Conservation (phyloP, 352 stramenopile species). For the Pythium pyrilobum region DNA sequence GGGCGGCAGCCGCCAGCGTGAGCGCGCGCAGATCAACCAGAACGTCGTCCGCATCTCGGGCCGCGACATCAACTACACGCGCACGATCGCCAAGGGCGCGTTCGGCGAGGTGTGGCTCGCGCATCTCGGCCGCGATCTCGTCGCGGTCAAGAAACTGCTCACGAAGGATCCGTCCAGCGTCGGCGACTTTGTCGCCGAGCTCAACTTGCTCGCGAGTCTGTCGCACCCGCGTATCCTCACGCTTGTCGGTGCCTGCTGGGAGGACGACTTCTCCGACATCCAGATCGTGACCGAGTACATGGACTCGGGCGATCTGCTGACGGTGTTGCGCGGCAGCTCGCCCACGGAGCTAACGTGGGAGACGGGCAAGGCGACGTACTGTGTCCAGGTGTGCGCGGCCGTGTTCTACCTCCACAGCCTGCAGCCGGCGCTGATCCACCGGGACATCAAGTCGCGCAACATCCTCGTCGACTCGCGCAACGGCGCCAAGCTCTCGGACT, state of each 20-base stretch:
- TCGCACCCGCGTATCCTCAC: constrained; percentile 71
- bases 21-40: constrained; percentile 28
- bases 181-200: constrained; percentile 66
- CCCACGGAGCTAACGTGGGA: constrained; percentile 13
- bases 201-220: constrained; percentile 76
- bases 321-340: constrained; percentile 13
- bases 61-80: constrained; percentile 74
- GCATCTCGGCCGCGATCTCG: constrained; percentile 51
- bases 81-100: constrained; percentile 71
- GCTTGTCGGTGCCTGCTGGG: constrained; percentile 69
- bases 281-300: constrained; percentile 70
- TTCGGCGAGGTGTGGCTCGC: constrained; percentile 83
- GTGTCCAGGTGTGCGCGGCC: constrained; percentile 73
- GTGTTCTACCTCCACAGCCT: constrained; percentile 87
- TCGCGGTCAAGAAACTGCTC: constrained; percentile 81
- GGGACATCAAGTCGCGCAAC: constrained; percentile 91
- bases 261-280: constrained; percentile 57
- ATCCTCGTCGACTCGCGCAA: constrained; percentile 79
- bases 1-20: constrained; percentile 12
- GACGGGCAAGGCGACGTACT: constrained; percentile 63
- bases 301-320: constrained; percentile 30
- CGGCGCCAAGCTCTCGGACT: constrained; percentile 70
- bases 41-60: constrained; percentile 51
- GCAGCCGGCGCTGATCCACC: constrained; percentile 86
- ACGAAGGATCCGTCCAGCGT: constrained; percentile 47